Evolutionary conservation across 1,284 basidiomycete genomes (phyloP).

Genomic region (Serendipita sp.): DNA sequence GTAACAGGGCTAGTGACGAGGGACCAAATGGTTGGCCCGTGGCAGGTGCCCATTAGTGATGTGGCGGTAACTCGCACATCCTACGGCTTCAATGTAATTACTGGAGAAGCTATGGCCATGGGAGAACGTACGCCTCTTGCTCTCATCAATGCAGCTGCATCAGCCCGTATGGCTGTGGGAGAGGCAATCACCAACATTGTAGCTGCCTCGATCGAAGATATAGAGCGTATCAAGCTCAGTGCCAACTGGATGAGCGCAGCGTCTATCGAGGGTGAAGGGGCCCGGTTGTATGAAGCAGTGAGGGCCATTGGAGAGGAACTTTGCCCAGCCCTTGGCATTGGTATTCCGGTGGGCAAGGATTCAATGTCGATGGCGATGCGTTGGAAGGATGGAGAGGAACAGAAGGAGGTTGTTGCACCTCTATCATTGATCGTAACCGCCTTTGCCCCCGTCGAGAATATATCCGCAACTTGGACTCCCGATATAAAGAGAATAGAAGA

Average conservation of each 20-base stretch:
- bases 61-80: conserved; percentile 89
- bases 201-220: conserved; percentile 61
- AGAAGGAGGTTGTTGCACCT: conserved; percentile 78
- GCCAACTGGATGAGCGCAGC: conserved; percentile 99
- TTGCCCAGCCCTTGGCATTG: conserved; percentile 86
- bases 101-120: conserved; percentile 94
- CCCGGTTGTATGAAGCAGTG: conserved; percentile 84
- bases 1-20: conserved; percentile 90
- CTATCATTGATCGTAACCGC: conserved; percentile 90
- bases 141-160: conserved; percentile 73
- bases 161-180: conserved; percentile 90
- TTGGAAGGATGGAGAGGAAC: conserved; percentile 57
- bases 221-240: conserved; percentile 78
- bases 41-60: conserved; percentile 96
- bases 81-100: conserved; percentile 79
- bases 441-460: conserved; percentile 76
- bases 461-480: conserved; percentile 85
- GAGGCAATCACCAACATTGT: conserved; percentile 88
- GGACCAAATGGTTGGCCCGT: conserved; percentile 98
- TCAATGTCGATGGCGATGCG: conserved; percentile 99
- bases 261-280: conserved; percentile 80
- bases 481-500: conserved; percentile 56
- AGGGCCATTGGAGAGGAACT: conserved; percentile 86
- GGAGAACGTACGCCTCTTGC: conserved; percentile 93
- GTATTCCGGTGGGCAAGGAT: conserved; percentile 97